Conservation (phyloP, 257 asterid genomes). For the Gentiana dahurica region DNA sequence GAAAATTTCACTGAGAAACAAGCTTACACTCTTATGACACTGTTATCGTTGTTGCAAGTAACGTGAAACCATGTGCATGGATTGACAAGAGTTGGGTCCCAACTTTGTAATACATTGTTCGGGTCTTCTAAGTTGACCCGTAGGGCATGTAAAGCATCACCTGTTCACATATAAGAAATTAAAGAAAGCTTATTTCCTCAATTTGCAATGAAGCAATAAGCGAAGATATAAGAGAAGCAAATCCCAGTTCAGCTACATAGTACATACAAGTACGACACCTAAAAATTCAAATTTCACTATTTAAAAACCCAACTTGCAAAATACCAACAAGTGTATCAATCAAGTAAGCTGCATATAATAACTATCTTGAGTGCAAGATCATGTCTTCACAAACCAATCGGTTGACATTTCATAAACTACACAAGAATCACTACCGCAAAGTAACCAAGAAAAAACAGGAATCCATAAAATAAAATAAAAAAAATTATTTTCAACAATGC, state of each 20-base stretch:
- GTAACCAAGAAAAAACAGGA: neutral
- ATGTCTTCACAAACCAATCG: neutral
- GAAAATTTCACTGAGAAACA: slow-evolving; percentile 2
- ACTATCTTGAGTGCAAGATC: neutral
- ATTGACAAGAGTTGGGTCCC: slow-evolving; percentile 99
- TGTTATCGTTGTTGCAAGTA: slow-evolving; percentile 95
- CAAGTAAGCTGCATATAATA: neutral
- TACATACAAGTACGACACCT: neutral
- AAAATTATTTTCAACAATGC: neutral
- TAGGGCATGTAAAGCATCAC: slow-evolving; percentile 89
- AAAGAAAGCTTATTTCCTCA: slow-evolving; percentile 6
- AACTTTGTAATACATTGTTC: slow-evolving; percentile 89
- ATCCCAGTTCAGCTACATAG: neutral
- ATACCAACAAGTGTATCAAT: neutral
- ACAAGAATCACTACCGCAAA: neutral
- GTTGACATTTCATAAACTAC: neutral
- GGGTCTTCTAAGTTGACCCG: slow-evolving; percentile 79
- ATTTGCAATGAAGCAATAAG: neutral
- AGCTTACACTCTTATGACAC: slow-evolving; percentile 93
- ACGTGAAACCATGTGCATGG: slow-evolving; percentile 99
- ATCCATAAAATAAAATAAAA: neutral
- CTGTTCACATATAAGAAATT: slow-evolving; percentile 27
- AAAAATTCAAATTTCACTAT: neutral
- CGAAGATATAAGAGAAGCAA: neutral
- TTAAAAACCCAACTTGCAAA: neutral